Base-by-base conservation (phyloP, 768 basidiomycete species). In the Termitomyces sp. region DNA sequence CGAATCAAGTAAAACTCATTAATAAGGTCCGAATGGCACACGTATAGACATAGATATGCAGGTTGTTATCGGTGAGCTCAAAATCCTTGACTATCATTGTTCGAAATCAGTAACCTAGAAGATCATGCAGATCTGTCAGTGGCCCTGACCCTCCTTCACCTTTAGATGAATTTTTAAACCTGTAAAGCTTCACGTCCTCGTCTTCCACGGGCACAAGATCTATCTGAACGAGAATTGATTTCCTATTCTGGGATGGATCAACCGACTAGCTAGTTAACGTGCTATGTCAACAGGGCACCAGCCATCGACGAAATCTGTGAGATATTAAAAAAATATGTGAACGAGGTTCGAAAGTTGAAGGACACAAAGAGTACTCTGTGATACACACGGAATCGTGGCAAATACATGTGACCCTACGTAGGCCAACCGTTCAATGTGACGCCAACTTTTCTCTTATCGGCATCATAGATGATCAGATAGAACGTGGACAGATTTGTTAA, bases 391-490 rank as follows among this genome's bases (percentile, higher is more conserved):
- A 46, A 24, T 28, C 51, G 42, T 49, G 45, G 43, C 38, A 35
- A 42, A 45, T 52, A 43, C 56, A 57, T 59, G 55, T 56, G 18
- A 54, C 40, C 32, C 30, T 42, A 18, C 30, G 28, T 40, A 35
- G 9, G 12, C 3, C 8, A 16, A n/a, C 48, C 1, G 43, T 13
- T 56, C 26, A 48, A 12, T 35, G 51, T 7, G 40, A 33, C 51
- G 52, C 58, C 40, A 53, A 20, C 35, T 1, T 26, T 35, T 50
- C 40, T 33, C 45, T 59, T 62, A 57, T 62, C 52, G 20, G 22
- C 22, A 62, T 62, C 52, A 22, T 18, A 54, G 52, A 57, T 57
- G 49, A 62, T 59, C 61, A 57, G 22, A 28, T 30, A 35, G 7
- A 55, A 16, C 28, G 24, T 46, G 47, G 26, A 44, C 10, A 50